These are phyloP conservation scores for Stipa capillata DNA, from an alignment of 176 grass and related monocot species.

Conservation along the genomic window DNA sequence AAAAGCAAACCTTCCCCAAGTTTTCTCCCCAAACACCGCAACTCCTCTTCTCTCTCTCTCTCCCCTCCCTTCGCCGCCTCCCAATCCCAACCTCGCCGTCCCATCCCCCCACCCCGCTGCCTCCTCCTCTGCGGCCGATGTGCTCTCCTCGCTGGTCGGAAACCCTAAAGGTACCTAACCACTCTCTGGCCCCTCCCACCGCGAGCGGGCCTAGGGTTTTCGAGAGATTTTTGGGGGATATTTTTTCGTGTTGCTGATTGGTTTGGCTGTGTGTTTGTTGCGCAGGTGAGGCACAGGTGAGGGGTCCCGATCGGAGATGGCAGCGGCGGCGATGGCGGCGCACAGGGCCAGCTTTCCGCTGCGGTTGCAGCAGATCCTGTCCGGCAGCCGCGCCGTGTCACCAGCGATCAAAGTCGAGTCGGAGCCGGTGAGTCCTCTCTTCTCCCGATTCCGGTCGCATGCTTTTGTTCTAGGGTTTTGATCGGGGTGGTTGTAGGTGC, in stretches of 20 bases:
- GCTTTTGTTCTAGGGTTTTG: constrained; percentile 22
- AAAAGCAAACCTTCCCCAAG: constrained; percentile 23
- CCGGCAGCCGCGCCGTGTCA: constrained; percentile 55
- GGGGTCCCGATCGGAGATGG: constrained; percentile 31
- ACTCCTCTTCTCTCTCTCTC: background rate
- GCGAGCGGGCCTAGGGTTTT: constrained; percentile 54
- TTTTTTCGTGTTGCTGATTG: background rate
- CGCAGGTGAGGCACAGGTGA: constrained; percentile 44
- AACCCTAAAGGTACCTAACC: constrained; percentile 39
- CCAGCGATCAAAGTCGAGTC: constrained; percentile 86
- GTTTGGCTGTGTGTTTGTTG: constrained; percentile 5
- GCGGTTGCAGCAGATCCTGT: constrained; percentile 90
- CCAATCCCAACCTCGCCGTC: background rate
- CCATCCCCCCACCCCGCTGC: background rate
- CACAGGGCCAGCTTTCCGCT: constrained; percentile 80
- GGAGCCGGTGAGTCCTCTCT: constrained; percentile 55
- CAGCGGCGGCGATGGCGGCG: constrained; percentile 59
- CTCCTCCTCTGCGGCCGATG: constrained; percentile 24
- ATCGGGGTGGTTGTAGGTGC: background rate
- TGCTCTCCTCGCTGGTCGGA: constrained; percentile 26
- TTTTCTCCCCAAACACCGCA: constrained; percentile 16
- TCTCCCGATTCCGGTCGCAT: background rate
- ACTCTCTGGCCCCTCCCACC: background rate
- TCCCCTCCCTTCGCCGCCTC: constrained; percentile 10
- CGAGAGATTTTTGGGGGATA: background rate